Evolutionary conservation across 2,329 filamentous ascomycete genomes (phyloP), one percentile per base, ranked within the genome.

Genomic region (Colletotrichum eleusines): DNA sequence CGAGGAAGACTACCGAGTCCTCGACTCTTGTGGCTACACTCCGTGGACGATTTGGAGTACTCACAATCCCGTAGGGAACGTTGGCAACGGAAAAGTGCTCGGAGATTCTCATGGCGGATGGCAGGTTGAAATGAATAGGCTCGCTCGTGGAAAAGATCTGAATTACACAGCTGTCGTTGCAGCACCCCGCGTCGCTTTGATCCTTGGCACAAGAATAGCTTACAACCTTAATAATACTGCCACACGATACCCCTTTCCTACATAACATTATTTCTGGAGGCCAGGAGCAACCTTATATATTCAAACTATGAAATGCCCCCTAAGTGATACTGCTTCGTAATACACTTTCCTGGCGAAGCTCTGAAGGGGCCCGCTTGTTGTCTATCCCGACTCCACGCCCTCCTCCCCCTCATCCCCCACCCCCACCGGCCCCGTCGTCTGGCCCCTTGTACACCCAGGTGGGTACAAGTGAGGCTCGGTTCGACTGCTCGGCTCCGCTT

Each of bases 61-160:
- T 87, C 31, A 83, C 85, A 16, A 88, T 81, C 12, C 86, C 86
- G 60, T 86, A 88, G 0, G 87, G 86, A 48, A 88, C 84, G 69
- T 89, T 89, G 26, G 80, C 76, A 50, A 86, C 75, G 0, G 85
- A 87, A 74, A 89, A 89, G 72, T 86, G 84, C n/a, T 78, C 86
- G 69, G 89, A 68, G 23, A 68, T 53, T 11, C 58, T 63, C 68
- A 71, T 71, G 5, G 26, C 54, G n/a, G 31, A 35, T 44, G 16
- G 23, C 23, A 26, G 16, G 2, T 28, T 48, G 5, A 12, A n/a
- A 67, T 28, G 14, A 9, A 23, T 8, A n/a, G 26, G 18, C 26
- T 20, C 16, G 23, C 18, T 54, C 18, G 16, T 11, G 20, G 38
- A 3, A 16, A n/a, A 18, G 1, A 20, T 18, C 51, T 55, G 28